These are phyloP conservation scores for Lathyrus sativus DNA, from an alignment of 306 rosid genomes.

Conservation along the genomic window DNA sequence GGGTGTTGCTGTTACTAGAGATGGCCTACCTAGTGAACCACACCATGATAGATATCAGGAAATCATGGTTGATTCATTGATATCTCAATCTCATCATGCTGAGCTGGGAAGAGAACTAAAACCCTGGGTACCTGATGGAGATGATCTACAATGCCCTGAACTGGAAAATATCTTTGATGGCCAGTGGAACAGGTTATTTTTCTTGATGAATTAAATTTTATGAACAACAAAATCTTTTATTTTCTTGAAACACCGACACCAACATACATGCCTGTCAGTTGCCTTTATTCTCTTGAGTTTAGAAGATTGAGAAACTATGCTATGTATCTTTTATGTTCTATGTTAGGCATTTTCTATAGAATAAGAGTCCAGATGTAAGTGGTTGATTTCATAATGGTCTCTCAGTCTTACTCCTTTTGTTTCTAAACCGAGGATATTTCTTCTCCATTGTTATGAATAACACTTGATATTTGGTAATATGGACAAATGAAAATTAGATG, in stretches of 20 bases:
- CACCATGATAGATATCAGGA: conserved; percentile 65
- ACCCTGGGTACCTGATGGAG: conserved; percentile 95
- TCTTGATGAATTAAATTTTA: conserved; percentile 14
- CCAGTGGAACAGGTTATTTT: conserved; percentile 77
- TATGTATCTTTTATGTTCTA: neutral
- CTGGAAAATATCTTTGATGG: conserved; percentile 82
- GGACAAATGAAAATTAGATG: neutral
- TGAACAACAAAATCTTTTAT: conserved; percentile 23
- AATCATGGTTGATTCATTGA: conserved; percentile 77
- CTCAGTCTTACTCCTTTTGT: conserved; percentile 4
- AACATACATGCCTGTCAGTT: neutral
- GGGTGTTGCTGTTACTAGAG: conserved; percentile 73
- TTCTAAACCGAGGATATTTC: neutral
- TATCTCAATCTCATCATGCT: conserved; percentile 72
- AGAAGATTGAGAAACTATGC: neutral
- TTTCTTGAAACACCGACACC: conserved; percentile 5
- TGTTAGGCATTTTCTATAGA: neutral
- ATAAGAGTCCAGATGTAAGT: neutral
- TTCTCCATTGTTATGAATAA: conserved; percentile 17
- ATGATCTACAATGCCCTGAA: conserved; percentile 75
- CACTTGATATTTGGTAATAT: neutral
- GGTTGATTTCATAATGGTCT: neutral
- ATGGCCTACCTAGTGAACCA: conserved; percentile 54
- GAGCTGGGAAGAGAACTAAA: conserved; percentile 82
- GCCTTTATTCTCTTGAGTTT: conserved; percentile 6